A percentile compares a stretch with the other conserved stretches of the same genome.
Conservation (phyloP, 2,329 filamentous ascomycete genomes). For the Venturia carpophila region DNA sequence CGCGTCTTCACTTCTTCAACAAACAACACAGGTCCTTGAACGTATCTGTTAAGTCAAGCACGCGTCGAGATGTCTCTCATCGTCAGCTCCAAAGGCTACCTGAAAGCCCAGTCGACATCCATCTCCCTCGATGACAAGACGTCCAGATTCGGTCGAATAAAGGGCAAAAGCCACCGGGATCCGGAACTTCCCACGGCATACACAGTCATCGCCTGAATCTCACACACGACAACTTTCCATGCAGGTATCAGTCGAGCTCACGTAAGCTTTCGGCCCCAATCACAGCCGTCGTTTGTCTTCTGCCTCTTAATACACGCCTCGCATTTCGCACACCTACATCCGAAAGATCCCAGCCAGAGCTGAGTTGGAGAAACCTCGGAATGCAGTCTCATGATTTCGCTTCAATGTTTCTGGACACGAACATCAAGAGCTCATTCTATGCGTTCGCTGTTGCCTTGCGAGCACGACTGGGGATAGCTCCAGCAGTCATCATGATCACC, state of each 20-base stretch:
- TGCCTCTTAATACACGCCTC: not conserved
- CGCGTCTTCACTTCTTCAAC: too few relatives aligned
- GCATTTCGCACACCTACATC: not conserved
- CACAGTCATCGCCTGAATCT: not conserved
- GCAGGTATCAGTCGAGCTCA: not conserved
- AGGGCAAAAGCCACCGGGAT: too few relatives aligned
- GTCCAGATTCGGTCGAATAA: too few relatives aligned
- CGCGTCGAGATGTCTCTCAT: too few relatives aligned
- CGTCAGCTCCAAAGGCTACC: too few relatives aligned
- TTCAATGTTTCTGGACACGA: not conserved
- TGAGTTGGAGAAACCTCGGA: too few relatives aligned
- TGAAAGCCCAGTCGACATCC: too few relatives aligned
- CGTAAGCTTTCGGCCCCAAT: not conserved
- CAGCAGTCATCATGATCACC: too few relatives aligned
- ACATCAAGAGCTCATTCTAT: not conserved
- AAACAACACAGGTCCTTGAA: too few relatives aligned
- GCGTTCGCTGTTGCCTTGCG: not conserved
- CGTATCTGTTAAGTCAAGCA: too few relatives aligned
- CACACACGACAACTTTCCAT: not conserved
- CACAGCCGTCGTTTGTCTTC: not conserved
- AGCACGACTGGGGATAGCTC: too few relatives aligned
- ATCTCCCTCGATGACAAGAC: too few relatives aligned
- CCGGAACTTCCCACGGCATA: not conserved
- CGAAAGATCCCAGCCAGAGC: not conserved
- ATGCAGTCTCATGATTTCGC: not conserved